Evolutionary conservation across 345 rosid genomes (phyloP), one percentile per base, ranked within the genome.

Genomic region (Isatis tinctoria): DNA sequence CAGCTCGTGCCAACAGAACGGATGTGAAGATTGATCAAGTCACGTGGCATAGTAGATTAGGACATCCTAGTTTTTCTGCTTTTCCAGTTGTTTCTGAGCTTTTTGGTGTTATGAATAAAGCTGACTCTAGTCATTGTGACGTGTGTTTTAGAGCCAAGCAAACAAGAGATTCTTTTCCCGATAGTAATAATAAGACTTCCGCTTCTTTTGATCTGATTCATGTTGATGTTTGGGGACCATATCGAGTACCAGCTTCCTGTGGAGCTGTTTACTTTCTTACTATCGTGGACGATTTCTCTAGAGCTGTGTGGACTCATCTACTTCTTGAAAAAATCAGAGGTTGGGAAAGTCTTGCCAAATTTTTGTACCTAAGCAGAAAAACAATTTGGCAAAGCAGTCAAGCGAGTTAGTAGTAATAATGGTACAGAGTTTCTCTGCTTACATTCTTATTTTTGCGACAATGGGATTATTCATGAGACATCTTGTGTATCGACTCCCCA

Each of bases 391-490:
- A 11, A 22, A 4, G 4, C 4, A 1, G 8, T 49, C n/a, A 3
- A 49, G 56, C 22, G 56, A n/a, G n/a, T n/a, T n/a, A n/a, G n/a
- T n/a, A n/a, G n/a, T n/a, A n/a, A 49, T 4, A 49, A 49, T 22
- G 56, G 56, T 1, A 20, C 28, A 0, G n/a, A 49, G 3, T 49
- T 49, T 8, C 20, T 49, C 28, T 49, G 56, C 10, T 9, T 49
- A 0, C 3, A 12, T 0, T 22, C 56, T 0, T 40, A 3, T 0
- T 12, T 40, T 0, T 0, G 5, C 0, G 3, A 3, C 4, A 4
- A 47, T 2, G 37, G 39, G 4, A 56, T 56, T 7, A 1, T 56
- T 0, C 20, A 56, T 56, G 11, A 56, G 8, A 56, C 60, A 1
- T 28, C 60, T 0, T 56, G 39, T 3, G 60, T 24, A 0, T 30